Evolutionary conservation across 2,329 filamentous ascomycete genomes (phyloP).

Genomic region (Aspergillus neoniger): DNA sequence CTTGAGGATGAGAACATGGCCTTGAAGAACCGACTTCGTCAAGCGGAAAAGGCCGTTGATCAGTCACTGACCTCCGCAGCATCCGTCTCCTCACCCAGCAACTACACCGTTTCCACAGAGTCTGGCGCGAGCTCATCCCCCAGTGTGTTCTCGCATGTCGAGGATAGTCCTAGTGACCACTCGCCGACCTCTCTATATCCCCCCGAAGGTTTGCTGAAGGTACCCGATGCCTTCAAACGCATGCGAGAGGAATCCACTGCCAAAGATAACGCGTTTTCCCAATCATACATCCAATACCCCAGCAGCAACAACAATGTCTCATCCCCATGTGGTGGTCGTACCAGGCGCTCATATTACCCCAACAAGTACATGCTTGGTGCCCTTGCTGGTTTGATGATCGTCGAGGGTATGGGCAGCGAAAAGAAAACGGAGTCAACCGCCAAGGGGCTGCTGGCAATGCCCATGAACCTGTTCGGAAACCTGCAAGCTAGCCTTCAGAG

Average conservation of each 20-base stretch:
- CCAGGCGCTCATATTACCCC: constrained; percentile 52
- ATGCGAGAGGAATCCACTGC: constrained; percentile 40
- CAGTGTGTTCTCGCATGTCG: constrained; percentile 43
- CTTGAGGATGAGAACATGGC: constrained; percentile 77
- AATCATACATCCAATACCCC: constrained; percentile 42
- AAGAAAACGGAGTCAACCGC: constrained; percentile 63
- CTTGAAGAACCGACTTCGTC: constrained; percentile 77
- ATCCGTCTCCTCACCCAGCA: constrained; percentile 44
- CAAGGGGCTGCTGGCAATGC: constrained; percentile 68
- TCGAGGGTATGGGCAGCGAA: constrained; percentile 75
- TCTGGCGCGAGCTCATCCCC: constrained; percentile 40
- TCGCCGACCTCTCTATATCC: constrained; percentile 36
- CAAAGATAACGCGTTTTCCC: constrained; percentile 38
- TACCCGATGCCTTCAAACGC: constrained; percentile 47
- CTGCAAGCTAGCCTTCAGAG: constrained; percentile 35
- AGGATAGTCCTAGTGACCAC: constrained; percentile 37
- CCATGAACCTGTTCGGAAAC: constrained; percentile 58
- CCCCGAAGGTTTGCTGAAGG: constrained; percentile 46
- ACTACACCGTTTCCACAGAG: constrained; percentile 41
- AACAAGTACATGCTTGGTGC: constrained; percentile 90
- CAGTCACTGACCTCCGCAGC: constrained; percentile 40
- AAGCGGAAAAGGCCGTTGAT: constrained; percentile 66
- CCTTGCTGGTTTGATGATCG: constrained; percentile 85
- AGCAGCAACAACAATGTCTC: constrained; percentile 30
- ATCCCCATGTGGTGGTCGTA: constrained; percentile 42